Percentiles rank a stretch among this genome's conserved stretches.
Conservation (phyloP, 257 asterid genomes). For the Solanum chmielewskii region DNA sequence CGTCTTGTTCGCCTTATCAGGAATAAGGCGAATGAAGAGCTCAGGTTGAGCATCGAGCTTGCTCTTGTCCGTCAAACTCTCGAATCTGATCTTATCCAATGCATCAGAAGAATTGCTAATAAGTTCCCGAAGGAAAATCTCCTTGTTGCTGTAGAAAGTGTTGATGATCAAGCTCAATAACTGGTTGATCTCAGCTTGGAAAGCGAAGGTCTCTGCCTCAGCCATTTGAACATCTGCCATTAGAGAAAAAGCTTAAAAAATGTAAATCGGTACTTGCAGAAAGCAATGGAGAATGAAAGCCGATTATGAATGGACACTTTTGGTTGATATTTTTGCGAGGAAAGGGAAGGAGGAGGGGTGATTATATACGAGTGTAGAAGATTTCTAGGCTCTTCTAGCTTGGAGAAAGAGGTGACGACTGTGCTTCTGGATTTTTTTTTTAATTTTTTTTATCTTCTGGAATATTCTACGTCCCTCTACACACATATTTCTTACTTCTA, state of each 20-base stretch:
- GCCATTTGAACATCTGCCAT: conserved; percentile 52
- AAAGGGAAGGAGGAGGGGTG: not conserved
- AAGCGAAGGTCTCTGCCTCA: conserved; percentile 55
- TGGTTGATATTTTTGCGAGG: not conserved
- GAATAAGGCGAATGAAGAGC: conserved; percentile 56
- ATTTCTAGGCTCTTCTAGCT: conserved; percentile 44
- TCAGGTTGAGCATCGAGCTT: conserved; percentile 79
- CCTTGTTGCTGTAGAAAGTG: conserved; percentile 73
- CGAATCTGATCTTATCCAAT: conserved; percentile 68
- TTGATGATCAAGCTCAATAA: conserved; percentile 61
- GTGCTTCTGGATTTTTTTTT: conserved; percentile 3
- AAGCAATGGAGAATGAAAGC: not conserved
- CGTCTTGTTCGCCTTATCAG: conserved; percentile 67
- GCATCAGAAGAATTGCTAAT: conserved; percentile 81
- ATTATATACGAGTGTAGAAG: conserved; percentile 1
- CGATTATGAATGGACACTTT: not conserved
- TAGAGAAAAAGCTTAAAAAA: not conserved
- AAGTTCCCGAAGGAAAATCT: conserved; percentile 59
- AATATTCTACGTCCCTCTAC: conserved; percentile 30
- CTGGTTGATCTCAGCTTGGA: conserved; percentile 83
- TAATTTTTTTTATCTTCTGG: not conserved
- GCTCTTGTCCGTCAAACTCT: conserved; percentile 69
- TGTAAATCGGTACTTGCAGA: not conserved
- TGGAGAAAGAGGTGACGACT: not conserved
- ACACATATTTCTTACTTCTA: not conserved